These are phyloP conservation scores for Boeremia lycopersici DNA, from an alignment of 2,329 filamentous ascomycete genomes.

Conservation along the genomic window DNA sequence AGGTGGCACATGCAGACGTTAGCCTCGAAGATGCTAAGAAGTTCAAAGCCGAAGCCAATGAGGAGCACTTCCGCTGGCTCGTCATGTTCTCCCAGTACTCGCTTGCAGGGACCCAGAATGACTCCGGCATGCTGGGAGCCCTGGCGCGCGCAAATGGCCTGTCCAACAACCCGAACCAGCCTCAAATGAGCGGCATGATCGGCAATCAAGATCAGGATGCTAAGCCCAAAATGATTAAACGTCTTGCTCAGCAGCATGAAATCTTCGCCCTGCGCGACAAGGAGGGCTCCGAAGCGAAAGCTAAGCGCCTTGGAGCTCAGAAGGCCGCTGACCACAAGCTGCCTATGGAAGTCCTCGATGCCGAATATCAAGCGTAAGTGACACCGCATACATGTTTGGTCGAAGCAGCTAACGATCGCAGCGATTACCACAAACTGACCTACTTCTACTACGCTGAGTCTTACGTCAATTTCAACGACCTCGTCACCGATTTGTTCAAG, in stretches of 20 bases:
- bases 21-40: slow-evolving; percentile 88
- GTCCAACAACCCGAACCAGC: slow-evolving; percentile 42
- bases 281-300: slow-evolving; percentile 96
- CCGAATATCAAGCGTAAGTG: slow-evolving; percentile 95
- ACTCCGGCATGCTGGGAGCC: slow-evolving; percentile 59
- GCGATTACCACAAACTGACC: slow-evolving; percentile 98
- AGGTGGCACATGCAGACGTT: slow-evolving; percentile 86
- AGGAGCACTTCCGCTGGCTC: slow-evolving; percentile 97
- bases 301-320: slow-evolving; percentile 93
- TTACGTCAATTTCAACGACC: slow-evolving; percentile 98
- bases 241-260: slow-evolving; percentile 89
- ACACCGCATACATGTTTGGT: neutral
- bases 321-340: slow-evolving; percentile 94
- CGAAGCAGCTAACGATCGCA: slow-evolving; percentile 47
- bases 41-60: slow-evolving; percentile 86
- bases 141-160: slow-evolving; percentile 43
- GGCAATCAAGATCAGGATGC: slow-evolving; percentile 64
- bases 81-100: slow-evolving; percentile 90
- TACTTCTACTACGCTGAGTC: slow-evolving; percentile 99
- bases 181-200: slow-evolving; percentile 61
- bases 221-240: slow-evolving; percentile 96
- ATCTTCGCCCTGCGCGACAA: slow-evolving; percentile 89
- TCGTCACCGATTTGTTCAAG: slow-evolving; percentile 97
- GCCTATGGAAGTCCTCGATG: slow-evolving; percentile 98
- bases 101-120: slow-evolving; percentile 38